Evolutionary conservation across 352 stramenopile genomes (phyloP).

Genomic region (Phytophthora brassicae): DNA sequence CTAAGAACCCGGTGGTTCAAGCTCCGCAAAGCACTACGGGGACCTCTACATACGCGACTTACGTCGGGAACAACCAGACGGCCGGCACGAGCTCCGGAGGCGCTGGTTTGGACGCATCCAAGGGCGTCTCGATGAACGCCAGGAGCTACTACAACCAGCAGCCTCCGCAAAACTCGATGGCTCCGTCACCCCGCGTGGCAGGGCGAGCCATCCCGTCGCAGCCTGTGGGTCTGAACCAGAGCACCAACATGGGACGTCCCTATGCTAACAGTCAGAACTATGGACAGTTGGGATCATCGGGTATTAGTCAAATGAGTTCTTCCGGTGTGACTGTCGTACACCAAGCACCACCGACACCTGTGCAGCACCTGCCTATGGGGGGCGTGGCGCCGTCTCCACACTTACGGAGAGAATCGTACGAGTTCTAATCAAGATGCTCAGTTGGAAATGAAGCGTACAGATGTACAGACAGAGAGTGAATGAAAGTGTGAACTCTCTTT

Average conservation of each 20-base stretch:
- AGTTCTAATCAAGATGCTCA: conserved; percentile 29
- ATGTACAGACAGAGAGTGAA: conserved; percentile 23
- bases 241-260: not conserved
- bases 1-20: conserved; percentile 36
- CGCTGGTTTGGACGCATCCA: conserved; percentile 20
- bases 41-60: conserved; percentile 32
- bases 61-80: conserved; percentile 26
- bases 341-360: conserved; percentile 25
- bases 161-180: conserved; percentile 39
- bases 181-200: conserved; percentile 43
- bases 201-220: conserved; percentile 49
- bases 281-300: not conserved
- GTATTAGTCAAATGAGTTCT: conserved; percentile 12
- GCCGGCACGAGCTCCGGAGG: conserved; percentile 20
- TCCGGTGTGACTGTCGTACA: conserved; percentile 6
- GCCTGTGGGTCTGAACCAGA: conserved; percentile 33
- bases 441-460: conserved; percentile 3
- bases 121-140: conserved; percentile 35
- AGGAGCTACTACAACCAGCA: conserved; percentile 63
- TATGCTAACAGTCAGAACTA: conserved; percentile 28
- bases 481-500: conserved; percentile 20
- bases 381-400: conserved; percentile 32
- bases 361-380: conserved; percentile 23
- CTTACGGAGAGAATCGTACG: conserved; percentile 37
- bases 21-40: conserved; percentile 35